Percentiles rank a stretch among this genome's conserved stretches.
Conservation (phyloP, 148 eudicot species). For the Chenopodium album region DNA sequence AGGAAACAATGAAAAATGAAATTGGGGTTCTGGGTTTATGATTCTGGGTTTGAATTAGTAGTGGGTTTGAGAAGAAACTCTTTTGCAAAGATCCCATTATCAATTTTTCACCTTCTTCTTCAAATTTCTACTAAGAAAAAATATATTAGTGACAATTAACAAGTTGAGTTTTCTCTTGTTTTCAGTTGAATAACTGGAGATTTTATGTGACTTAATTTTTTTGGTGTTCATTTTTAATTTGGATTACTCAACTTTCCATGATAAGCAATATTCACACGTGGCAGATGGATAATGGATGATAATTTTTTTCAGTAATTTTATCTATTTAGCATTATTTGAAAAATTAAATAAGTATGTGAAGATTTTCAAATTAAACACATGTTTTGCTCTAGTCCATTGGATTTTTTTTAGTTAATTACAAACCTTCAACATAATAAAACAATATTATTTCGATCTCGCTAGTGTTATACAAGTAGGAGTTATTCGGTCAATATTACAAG, state of each 20-base stretch:
- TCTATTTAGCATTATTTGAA: neutral
- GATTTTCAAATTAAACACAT: neutral
- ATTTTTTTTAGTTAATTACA: too few species aligned
- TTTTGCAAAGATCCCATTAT: slow-evolving; percentile 44
- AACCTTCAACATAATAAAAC: too few species aligned
- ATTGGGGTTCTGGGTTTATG: slow-evolving; percentile 31
- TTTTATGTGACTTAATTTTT: neutral
- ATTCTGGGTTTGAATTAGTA: slow-evolving; percentile 35
- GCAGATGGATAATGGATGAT: slow-evolving; percentile 17
- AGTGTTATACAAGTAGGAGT: too few species aligned
- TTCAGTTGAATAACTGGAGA: neutral
- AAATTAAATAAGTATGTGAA: too few species aligned
- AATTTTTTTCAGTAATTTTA: neutral
- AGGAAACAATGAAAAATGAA: slow-evolving; percentile 39
- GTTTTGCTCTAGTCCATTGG: neutral
- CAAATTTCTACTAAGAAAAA: neutral
- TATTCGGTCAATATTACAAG: too few species aligned
- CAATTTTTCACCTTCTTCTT: slow-evolving; percentile 12
- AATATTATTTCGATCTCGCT: too few species aligned
- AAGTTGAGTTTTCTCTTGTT: neutral
- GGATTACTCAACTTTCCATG: slow-evolving; percentile 26
- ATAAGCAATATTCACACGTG: slow-evolving; percentile 37
- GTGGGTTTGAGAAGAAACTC: slow-evolving; percentile 55
- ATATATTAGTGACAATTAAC: neutral
- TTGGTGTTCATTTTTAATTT: slow-evolving; percentile 17